These are phyloP conservation scores for Farysia itapuensis DNA, from an alignment of 1,284 basidiomycete genomes.

Conservation along the genomic window DNA sequence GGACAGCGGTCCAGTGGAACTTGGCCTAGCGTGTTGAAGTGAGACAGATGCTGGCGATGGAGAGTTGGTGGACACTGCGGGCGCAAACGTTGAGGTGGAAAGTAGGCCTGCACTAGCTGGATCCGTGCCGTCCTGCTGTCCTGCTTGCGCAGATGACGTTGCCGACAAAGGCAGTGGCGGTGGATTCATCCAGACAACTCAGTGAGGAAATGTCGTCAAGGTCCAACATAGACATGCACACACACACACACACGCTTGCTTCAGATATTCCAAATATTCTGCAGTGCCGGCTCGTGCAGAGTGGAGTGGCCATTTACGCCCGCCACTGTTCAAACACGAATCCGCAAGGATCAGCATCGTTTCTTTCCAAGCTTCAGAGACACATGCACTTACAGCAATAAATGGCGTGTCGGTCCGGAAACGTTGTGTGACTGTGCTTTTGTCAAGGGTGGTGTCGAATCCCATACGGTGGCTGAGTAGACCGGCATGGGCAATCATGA, in stretches of 20 bases:
- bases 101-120: constrained; percentile 4
- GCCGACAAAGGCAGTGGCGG: not conserved
- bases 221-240: too few species aligned
- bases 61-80: constrained; percentile 1
- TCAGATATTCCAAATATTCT: too few species aligned
- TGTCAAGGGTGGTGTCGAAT: constrained; percentile 42
- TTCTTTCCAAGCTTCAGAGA: constrained; percentile 6
- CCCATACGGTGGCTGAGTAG: constrained; percentile 91
- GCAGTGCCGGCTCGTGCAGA: too few species aligned
- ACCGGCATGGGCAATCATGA: constrained; percentile 99
- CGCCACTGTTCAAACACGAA: too few species aligned
- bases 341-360: too few species aligned
- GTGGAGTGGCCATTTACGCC: too few species aligned
- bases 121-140: constrained; percentile 4
- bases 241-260: too few species aligned
- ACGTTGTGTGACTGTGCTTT: constrained; percentile 56
- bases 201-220: too few species aligned
- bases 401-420: constrained; percentile 56
- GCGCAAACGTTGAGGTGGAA: constrained; percentile 6
- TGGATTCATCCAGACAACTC: too few species aligned
- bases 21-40: not conserved
- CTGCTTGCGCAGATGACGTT: not conserved
- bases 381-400: constrained; percentile 26
- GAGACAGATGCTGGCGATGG: constrained; percentile 10
- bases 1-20: not conserved